Evolutionary conservation across 2,329 filamentous ascomycete species (phyloP), one percentile per base, ranked within the genome.

Genomic region (Monosporascus sp.): DNA sequence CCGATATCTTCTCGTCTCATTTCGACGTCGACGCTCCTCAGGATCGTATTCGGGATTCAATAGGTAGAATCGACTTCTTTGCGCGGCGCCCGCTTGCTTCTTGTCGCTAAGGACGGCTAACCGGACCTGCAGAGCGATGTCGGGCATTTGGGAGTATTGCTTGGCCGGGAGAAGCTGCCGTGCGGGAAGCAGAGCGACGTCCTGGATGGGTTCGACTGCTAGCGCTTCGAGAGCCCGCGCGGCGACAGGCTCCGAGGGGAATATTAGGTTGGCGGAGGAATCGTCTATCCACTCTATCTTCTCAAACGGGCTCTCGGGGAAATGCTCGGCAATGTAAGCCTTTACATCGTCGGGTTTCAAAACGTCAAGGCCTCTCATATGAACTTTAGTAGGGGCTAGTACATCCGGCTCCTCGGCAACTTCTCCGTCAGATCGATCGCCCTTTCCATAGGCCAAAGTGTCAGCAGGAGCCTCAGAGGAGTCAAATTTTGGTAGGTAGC

Each of bases 221-320:
- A 87, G 74, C 6, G 80, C 74, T 25, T 72, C 63, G 20, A 87
- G 70, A 18, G 83, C 84, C 47, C 81, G 76, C 18, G 75, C 72
- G 2, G 82, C 82, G 6, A 69, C 66, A 24, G 70, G 65, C 15
- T 82, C 75, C 6, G 78, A 78, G 39, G 72, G 75, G 72, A 94
- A 97, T 50, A 96, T 71, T 50, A 97, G 76, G 67, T 97, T 97
- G 57, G 90, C 90, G 0, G 90, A 93, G 6, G 83, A 85, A 70
- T 99, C 94, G 68, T 97, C 90, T 60, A 99, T 90, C 94, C 94
- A 99, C 72, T 97, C 91, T 57, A 97, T 77, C 56, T 82, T 79
- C 52, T 81, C 74, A 52, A 85, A 75, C 50, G 74, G 65, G 51
- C 78, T 75, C 15, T 70, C 68, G 37, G 77, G 73, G 63, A 81